These are phyloP conservation scores for Penicillium freii DNA, from an alignment of 2,329 filamentous ascomycete genomes.

Conservation along the genomic window DNA sequence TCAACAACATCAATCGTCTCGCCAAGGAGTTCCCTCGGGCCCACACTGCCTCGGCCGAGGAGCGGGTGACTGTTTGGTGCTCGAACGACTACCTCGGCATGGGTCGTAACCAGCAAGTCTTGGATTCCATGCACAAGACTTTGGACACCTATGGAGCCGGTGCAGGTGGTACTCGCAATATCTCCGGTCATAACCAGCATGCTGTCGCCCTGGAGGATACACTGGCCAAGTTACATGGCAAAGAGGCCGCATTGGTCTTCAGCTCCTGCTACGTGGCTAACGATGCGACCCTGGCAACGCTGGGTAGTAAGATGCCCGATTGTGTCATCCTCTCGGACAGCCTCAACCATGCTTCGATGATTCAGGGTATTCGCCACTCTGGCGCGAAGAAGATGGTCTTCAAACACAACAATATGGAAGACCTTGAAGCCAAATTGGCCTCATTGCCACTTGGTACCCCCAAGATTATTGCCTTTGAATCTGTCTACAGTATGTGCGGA, in stretches of 20 bases:
- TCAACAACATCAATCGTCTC: conserved; percentile 99
- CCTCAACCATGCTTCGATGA: conserved; percentile 98
- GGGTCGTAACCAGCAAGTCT: conserved; percentile 83
- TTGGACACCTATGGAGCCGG: conserved; percentile 93
- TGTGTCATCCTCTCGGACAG: conserved; percentile 98
- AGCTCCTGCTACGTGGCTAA: conserved; percentile 98
- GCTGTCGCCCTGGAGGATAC: conserved; percentile 80
- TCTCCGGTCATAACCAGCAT: conserved; percentile 96
- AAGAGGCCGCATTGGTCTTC: conserved; percentile 90
- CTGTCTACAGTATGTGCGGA: conserved; percentile 99
- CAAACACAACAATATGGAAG: conserved; percentile 94
- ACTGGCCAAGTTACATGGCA: conserved; percentile 82
- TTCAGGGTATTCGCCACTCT: conserved; percentile 96
- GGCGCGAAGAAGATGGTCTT: conserved; percentile 97
- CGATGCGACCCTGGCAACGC: conserved; percentile 89
- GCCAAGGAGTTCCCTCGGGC: conserved; percentile 94
- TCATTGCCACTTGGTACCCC: conserved; percentile 79
- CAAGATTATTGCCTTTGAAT: conserved; percentile 98
- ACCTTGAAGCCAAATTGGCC: conserved; percentile 88
- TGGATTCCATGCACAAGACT: conserved; percentile 91
- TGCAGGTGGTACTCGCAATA: conserved; percentile 93
- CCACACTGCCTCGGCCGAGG: conserved; percentile 79
- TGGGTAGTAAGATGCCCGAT: conserved; percentile 94
- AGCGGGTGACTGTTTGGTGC: conserved; percentile 96
- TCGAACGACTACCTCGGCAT: conserved; percentile 99